These are phyloP conservation scores for Paraconiothyrium sp. DNA, from an alignment of 2,329 filamentous ascomycete genomes.

Conservation along the genomic window DNA sequence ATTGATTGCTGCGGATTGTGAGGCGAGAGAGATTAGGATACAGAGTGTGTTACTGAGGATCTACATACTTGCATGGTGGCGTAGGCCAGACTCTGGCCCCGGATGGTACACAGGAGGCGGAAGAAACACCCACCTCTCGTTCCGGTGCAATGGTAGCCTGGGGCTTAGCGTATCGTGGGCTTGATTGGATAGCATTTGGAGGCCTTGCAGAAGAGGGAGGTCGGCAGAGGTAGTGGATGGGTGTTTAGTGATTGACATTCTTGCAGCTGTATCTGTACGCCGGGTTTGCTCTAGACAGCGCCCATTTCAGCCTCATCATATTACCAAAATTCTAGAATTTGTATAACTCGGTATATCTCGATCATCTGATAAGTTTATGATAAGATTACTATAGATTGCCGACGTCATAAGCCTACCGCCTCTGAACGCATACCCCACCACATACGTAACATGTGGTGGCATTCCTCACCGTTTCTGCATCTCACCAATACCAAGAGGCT, in stretches of 20 bases:
- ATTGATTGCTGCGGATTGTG: not conserved
- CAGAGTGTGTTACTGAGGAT: not conserved
- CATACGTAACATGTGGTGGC: not conserved
- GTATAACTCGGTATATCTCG: too few relatives aligned
- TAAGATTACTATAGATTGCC: too few relatives aligned
- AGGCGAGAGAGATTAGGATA: not conserved
- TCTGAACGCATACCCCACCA: not conserved
- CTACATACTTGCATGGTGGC: not conserved
- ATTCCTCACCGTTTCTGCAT: not conserved
- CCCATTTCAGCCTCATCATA: not conserved
- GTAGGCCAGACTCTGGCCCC: not conserved
- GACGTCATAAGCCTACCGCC: too few relatives aligned
- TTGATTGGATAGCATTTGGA: not conserved
- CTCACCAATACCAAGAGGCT: not conserved
- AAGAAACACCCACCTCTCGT: not conserved
- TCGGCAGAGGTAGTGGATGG: not conserved
- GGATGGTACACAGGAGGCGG: not conserved
- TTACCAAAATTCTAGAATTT: not conserved
- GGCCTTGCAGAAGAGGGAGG: not conserved
- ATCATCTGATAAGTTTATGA: too few relatives aligned
- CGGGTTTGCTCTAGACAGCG: not conserved
- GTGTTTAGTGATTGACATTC: not conserved
- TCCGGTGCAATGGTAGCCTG: slow-evolving; percentile 1
- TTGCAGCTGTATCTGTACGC: not conserved
- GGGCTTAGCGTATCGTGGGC: slow-evolving; percentile 1